Evolutionary conservation across 805 yeast genomes (phyloP).

Genomic region (Starmerella khaoyaiensis): DNA sequence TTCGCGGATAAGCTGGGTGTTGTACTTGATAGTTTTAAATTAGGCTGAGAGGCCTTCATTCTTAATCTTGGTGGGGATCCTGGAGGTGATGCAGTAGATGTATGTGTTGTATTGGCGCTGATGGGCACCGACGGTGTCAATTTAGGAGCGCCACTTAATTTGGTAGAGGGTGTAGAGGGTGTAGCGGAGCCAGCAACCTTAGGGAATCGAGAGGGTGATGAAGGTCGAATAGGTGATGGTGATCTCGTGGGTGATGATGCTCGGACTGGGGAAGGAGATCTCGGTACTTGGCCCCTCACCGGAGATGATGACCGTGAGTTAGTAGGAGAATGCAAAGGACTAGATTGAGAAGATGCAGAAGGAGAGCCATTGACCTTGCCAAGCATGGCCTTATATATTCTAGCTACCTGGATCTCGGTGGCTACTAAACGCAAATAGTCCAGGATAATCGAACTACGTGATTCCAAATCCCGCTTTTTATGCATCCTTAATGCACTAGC

Average conservation of each 20-base stretch:
- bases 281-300: background rate
- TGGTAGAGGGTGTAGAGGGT: background rate
- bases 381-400: slow-evolving; percentile 43
- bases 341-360: background rate
- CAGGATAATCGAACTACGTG: slow-evolving; percentile 36
- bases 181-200: slow-evolving; percentile 4
- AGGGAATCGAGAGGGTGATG: slow-evolving; percentile 9
- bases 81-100: slow-evolving; percentile 17
- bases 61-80: slow-evolving; percentile 13
- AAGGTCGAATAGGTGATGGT: slow-evolving; percentile 6
- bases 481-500: slow-evolving; percentile 25
- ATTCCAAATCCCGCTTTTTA: slow-evolving; percentile 8
- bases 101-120: slow-evolving; percentile 17
- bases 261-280: slow-evolving; percentile 2
- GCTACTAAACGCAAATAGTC: slow-evolving; percentile 42
- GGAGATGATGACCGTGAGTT: slow-evolving; percentile 5
- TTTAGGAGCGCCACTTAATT: slow-evolving; percentile 8
- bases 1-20: background rate
- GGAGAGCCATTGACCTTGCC: slow-evolving; percentile 8
- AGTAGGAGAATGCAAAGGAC: slow-evolving; percentile 3
- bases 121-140: slow-evolving; percentile 6
- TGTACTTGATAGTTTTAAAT: slow-evolving; percentile 7
- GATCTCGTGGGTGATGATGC: slow-evolving; percentile 4
- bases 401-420: slow-evolving; percentile 48
- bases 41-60: slow-evolving; percentile 10